These are phyloP conservation scores for Fusarium sp. DNA, from an alignment of 2,329 filamentous ascomycete species.

Conservation along the genomic window DNA sequence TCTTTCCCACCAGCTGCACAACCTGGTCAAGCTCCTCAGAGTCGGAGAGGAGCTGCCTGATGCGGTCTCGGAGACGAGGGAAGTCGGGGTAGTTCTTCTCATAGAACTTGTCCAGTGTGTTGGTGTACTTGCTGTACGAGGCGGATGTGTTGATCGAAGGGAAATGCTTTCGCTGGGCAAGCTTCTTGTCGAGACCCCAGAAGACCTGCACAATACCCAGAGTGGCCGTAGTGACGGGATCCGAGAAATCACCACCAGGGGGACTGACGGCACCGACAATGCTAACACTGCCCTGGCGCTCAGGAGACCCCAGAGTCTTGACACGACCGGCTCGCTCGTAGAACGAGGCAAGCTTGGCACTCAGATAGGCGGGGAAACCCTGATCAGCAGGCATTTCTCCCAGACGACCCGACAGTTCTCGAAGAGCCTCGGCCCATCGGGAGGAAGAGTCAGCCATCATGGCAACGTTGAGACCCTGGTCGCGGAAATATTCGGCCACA, in stretches of 20 bases:
- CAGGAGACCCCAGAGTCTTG: constrained; percentile 85
- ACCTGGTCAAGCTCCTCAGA: constrained; percentile 99
- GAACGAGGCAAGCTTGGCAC: constrained; percentile 97
- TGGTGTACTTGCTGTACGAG: constrained; percentile 98
- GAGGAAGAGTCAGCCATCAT: constrained; percentile 99
- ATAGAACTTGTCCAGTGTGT: constrained; percentile 90
- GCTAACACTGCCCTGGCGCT: constrained; percentile 90
- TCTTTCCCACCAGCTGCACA: constrained; percentile 98
- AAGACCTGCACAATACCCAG: constrained; percentile 99
- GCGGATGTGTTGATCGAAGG: constrained; percentile 95
- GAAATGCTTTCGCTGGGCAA: constrained; percentile 99
- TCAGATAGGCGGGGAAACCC: constrained; percentile 97
- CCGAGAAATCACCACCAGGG: constrained; percentile 98
- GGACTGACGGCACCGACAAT: constrained; percentile 98
- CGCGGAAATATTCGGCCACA: constrained; percentile 95
- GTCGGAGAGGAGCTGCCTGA: constrained; percentile 92
- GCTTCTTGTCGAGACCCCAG: constrained; percentile 99
- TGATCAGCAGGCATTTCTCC: constrained; percentile 99
- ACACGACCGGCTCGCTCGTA: constrained; percentile 97
- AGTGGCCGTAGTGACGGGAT: constrained; percentile 93
- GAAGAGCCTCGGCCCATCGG: constrained; percentile 97
- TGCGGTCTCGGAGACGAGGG: constrained; percentile 89
- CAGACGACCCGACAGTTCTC: constrained; percentile 97
- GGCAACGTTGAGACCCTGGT: constrained; percentile 95
- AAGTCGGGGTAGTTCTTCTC: constrained; percentile 94